Percentiles rank a stretch among this genome's conserved stretches.
phyloP scores from a whole-genome alignment of 257 asterid species.

The Cynanchum wilfordii region DNA sequence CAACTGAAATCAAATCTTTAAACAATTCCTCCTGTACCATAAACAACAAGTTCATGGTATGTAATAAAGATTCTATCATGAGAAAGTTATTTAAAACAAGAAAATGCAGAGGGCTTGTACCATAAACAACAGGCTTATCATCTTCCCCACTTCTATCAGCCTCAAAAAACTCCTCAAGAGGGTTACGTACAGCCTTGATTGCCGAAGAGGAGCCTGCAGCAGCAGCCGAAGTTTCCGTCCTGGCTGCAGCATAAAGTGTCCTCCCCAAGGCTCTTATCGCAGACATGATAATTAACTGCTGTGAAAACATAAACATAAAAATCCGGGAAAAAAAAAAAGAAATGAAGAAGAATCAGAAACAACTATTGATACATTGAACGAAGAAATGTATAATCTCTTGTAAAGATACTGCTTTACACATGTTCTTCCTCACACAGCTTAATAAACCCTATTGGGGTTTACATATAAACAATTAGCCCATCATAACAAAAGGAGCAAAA shows the following conservation, averaged over 20 bases:
- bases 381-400: neutral
- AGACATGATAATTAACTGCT: slow-evolving; percentile 17
- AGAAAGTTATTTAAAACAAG: neutral
- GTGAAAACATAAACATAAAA: neutral
- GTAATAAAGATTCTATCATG: neutral
- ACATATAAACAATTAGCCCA: neutral
- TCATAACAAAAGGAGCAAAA: neutral
- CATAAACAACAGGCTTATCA: slow-evolving; percentile 71
- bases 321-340: neutral
- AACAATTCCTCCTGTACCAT: no score
- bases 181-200: slow-evolving; percentile 33
- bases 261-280: slow-evolving; percentile 47
- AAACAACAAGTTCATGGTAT: no score
- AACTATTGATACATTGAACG: neutral
- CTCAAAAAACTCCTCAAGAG: slow-evolving; percentile 77
- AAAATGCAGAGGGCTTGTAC: slow-evolving; percentile 26
- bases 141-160: slow-evolving; percentile 52
- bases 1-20: no score
- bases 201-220: slow-evolving; percentile 39
- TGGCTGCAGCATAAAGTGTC: slow-evolving; percentile 67
- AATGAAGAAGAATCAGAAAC: neutral
- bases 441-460: neutral
- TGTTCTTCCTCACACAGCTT: neutral
- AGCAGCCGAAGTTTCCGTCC: slow-evolving; percentile 54
- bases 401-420: no score